Conservation (phyloP, 306 rosid species). For the Dalbergia cochinchinensis region DNA sequence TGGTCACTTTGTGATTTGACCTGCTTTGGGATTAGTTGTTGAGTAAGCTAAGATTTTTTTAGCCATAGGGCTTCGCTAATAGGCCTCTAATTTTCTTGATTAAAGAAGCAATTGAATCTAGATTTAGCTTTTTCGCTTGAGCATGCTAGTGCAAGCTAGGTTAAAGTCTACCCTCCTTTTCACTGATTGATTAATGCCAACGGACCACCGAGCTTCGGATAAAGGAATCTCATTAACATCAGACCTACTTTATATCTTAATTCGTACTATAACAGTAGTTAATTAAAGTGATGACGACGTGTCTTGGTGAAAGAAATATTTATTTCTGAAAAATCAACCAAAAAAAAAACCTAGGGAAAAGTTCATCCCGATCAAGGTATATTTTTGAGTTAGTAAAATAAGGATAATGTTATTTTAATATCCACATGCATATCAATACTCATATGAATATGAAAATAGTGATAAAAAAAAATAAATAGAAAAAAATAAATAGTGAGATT, state of each 20-base stretch:
- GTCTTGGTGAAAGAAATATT: background rate
- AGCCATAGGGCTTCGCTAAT: slow-evolving; percentile 2
- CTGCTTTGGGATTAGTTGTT: slow-evolving; percentile 33
- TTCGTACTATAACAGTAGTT: slow-evolving; percentile 3
- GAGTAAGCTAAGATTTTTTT: slow-evolving; percentile 30
- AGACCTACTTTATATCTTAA: slow-evolving; percentile 35
- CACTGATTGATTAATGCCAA: slow-evolving; percentile 30
- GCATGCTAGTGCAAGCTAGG: slow-evolving; percentile 22
- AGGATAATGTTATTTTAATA: too few relatives aligned
- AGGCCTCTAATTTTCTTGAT: slow-evolving; percentile 9
- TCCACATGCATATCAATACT: too few relatives aligned
- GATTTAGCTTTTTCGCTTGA: slow-evolving; percentile 23
- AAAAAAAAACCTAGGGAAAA: too few relatives aligned
- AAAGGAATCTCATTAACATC: slow-evolving; percentile 19
- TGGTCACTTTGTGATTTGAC: slow-evolving; percentile 65
- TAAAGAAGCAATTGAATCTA: slow-evolving; percentile 35
- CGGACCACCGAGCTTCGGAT: slow-evolving; percentile 26
- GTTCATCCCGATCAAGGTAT: too few relatives aligned
- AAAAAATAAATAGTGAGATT: too few relatives aligned
- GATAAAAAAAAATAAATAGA: too few relatives aligned
- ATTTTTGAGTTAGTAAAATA: too few relatives aligned
- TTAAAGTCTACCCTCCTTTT: slow-evolving; percentile 32
- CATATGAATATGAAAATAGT: too few relatives aligned
- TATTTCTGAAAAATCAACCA: too few relatives aligned
- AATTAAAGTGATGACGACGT: background rate